A percentile compares a stretch with the other conserved stretches of the same genome.
Evolutionary conservation across 192 early-diverging fungal species (phyloP).

Genomic region (Backusella circina): DNA sequence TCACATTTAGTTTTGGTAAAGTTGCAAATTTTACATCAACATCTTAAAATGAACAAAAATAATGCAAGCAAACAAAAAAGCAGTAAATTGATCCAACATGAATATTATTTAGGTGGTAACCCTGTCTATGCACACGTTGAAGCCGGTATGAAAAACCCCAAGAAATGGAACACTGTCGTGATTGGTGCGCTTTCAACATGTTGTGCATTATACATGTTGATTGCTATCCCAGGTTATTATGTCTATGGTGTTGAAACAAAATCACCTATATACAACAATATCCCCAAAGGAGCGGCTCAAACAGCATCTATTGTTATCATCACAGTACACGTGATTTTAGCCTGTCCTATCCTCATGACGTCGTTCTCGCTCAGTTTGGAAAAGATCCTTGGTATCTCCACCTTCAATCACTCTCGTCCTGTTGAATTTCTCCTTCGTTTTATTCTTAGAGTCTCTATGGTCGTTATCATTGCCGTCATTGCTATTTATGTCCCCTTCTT

Average conservation of each 20-base stretch:
- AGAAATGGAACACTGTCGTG: slow-evolving; percentile 62
- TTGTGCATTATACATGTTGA: slow-evolving; percentile 60
- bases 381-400: slow-evolving; percentile 46
- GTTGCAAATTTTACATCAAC: not conserved
- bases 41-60: not conserved
- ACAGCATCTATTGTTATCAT: slow-evolving; percentile 70
- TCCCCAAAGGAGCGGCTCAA: slow-evolving; percentile 54
- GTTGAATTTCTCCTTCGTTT: slow-evolving; percentile 51
- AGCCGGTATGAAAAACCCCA: slow-evolving; percentile 65
- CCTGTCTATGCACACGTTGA: slow-evolving; percentile 82
- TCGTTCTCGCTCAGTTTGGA: slow-evolving; percentile 67
- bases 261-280: slow-evolving; percentile 64
- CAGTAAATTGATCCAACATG: not conserved
- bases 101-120: slow-evolving; percentile 49
- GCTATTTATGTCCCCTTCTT: slow-evolving; percentile 73
- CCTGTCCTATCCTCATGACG: slow-evolving; percentile 72
- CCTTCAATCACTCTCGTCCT: slow-evolving; percentile 30
- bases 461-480: slow-evolving; percentile 50
- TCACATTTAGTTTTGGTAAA: slow-evolving; percentile 37
- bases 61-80: not conserved
- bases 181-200: slow-evolving; percentile 53
- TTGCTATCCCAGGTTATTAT: slow-evolving; percentile 65
- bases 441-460: slow-evolving; percentile 49
- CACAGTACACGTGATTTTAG: slow-evolving; percentile 73
- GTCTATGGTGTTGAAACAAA: slow-evolving; percentile 61